Evolutionary conservation across 2,329 filamentous ascomycete genomes (phyloP).

Genomic region (Meredithiella fracta): DNA sequence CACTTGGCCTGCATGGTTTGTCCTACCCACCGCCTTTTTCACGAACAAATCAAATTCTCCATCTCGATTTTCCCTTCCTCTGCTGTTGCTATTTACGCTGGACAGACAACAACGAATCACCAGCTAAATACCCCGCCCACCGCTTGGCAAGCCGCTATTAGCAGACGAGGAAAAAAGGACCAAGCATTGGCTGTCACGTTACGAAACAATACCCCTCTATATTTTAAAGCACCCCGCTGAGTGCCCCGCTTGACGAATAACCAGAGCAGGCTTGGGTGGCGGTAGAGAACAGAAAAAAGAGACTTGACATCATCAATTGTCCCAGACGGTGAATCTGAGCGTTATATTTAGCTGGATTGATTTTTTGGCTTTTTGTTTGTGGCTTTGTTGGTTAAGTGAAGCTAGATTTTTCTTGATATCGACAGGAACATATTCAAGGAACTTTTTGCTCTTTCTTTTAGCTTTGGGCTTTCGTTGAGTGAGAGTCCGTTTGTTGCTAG

Average conservation of each 20-base stretch:
- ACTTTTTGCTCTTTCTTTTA: too few species aligned
- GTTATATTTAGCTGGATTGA: neutral
- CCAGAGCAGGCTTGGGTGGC: neutral
- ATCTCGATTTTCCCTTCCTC: too few species aligned
- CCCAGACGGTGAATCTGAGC: neutral
- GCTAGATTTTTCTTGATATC: too few species aligned
- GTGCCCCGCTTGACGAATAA: constrained; percentile 1
- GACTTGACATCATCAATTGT: constrained; percentile 1
- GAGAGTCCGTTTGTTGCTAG: neutral
- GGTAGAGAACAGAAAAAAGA: neutral
- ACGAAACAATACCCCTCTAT: constrained; percentile 4
- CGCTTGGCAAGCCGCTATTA: neutral
- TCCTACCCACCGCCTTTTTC: too few species aligned
- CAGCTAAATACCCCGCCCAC: neutral
- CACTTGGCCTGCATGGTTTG: too few species aligned
- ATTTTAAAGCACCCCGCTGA: constrained; percentile 2
- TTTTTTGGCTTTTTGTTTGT: too few species aligned
- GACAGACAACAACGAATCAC: too few species aligned
- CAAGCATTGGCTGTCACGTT: neutral
- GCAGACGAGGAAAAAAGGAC: neutral
- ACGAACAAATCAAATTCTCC: too few species aligned
- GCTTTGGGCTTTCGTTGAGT: neutral
- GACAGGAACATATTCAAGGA: too few species aligned
- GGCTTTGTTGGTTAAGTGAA: too few species aligned
- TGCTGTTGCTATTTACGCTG: too few species aligned